Evolutionary conservation across 2,329 filamentous ascomycete genomes (phyloP).

Genomic region (Coniochaeta prunicola): DNA sequence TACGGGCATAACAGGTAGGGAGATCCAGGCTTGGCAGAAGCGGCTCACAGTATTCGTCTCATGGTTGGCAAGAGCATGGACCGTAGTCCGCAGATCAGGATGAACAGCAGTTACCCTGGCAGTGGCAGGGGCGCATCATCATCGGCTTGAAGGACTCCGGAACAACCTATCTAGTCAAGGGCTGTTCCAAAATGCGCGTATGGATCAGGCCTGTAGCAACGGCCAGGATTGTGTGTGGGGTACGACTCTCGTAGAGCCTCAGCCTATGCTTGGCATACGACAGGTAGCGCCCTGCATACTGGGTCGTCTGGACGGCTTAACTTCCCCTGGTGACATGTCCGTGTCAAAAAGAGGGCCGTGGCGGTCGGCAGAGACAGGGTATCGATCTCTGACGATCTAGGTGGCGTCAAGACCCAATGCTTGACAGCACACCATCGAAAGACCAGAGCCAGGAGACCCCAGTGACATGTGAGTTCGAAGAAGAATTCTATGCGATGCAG

Average conservation of each 20-base stretch:
- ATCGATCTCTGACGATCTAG: background rate
- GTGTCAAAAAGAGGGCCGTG: background rate
- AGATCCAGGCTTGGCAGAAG: conserved; percentile 1
- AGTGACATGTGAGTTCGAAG: too few relatives aligned
- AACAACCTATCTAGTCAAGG: conserved; percentile 13
- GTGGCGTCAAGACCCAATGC: background rate
- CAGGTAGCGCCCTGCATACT: background rate
- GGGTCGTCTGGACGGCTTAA: background rate
- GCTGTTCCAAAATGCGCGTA: conserved; percentile 6
- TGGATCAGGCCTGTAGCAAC: background rate
- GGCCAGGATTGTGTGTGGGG: background rate
- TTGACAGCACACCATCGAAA: background rate
- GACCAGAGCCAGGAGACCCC: background rate
- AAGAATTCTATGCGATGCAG: too few relatives aligned
- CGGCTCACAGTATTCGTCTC: conserved; percentile 8
- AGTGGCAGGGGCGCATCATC: background rate
- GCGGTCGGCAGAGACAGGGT: background rate
- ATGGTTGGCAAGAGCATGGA: conserved; percentile 10
- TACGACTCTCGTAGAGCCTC: background rate
- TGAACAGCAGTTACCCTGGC: background rate
- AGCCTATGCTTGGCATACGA: background rate
- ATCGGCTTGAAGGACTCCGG: conserved; percentile 17
- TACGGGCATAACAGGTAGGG: conserved; percentile 3
- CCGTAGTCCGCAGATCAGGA: conserved; percentile 10
- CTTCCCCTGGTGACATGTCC: background rate